Conservation (phyloP, 2,329 filamentous ascomycete genomes). For the Tolypocladium guangdongense region DNA sequence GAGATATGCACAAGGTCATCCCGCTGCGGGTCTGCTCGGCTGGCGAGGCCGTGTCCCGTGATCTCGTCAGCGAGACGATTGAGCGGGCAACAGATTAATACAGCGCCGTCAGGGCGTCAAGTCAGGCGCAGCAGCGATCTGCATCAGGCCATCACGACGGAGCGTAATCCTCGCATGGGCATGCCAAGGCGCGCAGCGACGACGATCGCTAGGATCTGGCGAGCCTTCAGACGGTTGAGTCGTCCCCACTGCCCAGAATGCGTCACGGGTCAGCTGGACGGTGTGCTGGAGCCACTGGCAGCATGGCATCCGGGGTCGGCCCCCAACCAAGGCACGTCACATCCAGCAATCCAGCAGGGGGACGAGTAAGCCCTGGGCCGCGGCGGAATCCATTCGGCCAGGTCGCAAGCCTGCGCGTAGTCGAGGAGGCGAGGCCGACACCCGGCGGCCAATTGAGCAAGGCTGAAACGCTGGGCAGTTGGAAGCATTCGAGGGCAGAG, state of each 20-base stretch:
- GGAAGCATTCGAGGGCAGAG: neutral
- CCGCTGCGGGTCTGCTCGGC: neutral
- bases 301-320: conserved; percentile 1
- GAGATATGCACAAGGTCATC: neutral
- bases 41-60: neutral
- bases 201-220: neutral
- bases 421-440: neutral
- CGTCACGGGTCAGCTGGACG: conserved; percentile 8
- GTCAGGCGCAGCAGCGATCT: neutral
- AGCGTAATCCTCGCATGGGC: neutral
- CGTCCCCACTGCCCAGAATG: conserved; percentile 1
- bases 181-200: neutral
- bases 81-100: neutral
- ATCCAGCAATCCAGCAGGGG: neutral
- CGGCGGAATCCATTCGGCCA: neutral
- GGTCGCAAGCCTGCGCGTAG: neutral
- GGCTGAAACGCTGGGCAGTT: neutral
- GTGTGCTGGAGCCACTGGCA: conserved; percentile 7
- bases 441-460: neutral
- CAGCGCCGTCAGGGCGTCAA: neutral
- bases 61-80: neutral
- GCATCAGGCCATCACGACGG: neutral
- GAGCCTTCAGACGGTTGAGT: neutral
- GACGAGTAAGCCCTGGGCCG: neutral
- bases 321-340: neutral